A percentile compares a stretch with the other conserved stretches of the same genome.
Evolutionary conservation across 2,329 filamentous ascomycete species (phyloP).

Genomic region (Pseudogymnoascus sp.): DNA sequence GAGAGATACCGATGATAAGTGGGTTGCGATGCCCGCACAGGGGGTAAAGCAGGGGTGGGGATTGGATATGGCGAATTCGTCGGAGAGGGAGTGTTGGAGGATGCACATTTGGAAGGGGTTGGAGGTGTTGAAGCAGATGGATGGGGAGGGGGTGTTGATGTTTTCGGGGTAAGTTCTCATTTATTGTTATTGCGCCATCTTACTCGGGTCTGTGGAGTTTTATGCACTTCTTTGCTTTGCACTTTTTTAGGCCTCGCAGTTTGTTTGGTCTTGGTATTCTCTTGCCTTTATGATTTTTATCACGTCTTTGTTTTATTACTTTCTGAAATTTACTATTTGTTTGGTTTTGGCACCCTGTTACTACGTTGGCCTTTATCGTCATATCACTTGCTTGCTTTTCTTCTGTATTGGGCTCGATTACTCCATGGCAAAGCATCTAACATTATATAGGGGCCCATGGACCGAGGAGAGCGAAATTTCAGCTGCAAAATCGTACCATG

Average conservation of each 20-base stretch:
- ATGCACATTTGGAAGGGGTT: constrained; percentile 1
- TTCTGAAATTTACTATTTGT: neutral
- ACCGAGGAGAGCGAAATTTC: neutral
- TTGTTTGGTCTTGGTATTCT: neutral
- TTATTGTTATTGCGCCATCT: neutral
- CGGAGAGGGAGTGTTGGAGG: constrained; percentile 1
- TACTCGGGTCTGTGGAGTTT: neutral
- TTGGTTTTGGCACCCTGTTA: neutral
- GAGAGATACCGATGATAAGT: neutral
- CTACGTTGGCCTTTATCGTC: neutral
- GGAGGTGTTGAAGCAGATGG: neutral
- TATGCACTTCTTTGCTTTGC: neutral
- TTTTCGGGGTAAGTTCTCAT: neutral
- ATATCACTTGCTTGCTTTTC: neutral
- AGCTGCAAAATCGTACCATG: neutral
- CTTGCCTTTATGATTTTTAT: neutral
- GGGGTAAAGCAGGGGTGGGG: neutral
- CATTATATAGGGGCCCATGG: neutral
- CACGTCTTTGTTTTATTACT: neutral
- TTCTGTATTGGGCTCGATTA: neutral
- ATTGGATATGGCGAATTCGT: neutral
- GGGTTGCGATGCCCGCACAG: neutral
- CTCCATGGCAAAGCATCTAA: neutral
- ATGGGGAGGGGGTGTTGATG: neutral
- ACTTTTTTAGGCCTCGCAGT: neutral